phyloP scores from a whole-genome alignment of 2,329 filamentous ascomycete genomes.

The Penicillium occitanis region DNA sequence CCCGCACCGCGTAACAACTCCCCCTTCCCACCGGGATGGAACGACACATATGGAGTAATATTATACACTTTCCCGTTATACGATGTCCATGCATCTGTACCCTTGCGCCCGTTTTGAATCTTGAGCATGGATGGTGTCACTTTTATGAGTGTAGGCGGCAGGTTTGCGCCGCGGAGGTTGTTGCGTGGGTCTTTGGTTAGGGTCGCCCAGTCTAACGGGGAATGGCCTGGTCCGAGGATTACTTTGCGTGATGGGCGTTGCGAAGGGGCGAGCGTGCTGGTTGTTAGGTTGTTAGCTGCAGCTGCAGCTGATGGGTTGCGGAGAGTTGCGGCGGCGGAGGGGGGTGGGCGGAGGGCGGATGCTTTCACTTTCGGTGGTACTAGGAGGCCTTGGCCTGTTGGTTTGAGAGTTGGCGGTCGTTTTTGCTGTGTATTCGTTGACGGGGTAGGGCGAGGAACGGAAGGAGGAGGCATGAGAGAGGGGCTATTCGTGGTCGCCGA shows the following conservation, averaged over 20 bases:
- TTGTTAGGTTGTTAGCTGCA: constrained; percentile 41
- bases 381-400: constrained; percentile 23
- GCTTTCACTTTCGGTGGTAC: constrained; percentile 33
- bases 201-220: constrained; percentile 92
- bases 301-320: constrained; percentile 43
- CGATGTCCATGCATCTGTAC: constrained; percentile 85
- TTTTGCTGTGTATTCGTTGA: constrained; percentile 20
- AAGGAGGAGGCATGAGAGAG: constrained; percentile 36
- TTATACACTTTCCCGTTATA: constrained; percentile 93
- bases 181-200: constrained; percentile 62
- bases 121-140: constrained; percentile 82
- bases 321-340: constrained; percentile 46
- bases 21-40: constrained; percentile 75
- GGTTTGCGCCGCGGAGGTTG: constrained; percentile 62
- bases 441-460: constrained; percentile 25
- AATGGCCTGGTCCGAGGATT: constrained; percentile 82
- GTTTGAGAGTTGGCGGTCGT: constrained; percentile 21
- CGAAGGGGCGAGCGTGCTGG: constrained; percentile 43
- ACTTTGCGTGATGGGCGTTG: constrained; percentile 58
- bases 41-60: constrained; percentile 82
- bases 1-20: constrained; percentile 65
- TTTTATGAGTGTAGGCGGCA: constrained; percentile 59
- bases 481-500: constrained; percentile 20
- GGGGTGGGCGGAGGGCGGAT: constrained; percentile 40
- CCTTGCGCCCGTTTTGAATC: constrained; percentile 75